Conservation (phyloP, 345 rosid genomes). For the Eucalyptus grandis region DNA sequence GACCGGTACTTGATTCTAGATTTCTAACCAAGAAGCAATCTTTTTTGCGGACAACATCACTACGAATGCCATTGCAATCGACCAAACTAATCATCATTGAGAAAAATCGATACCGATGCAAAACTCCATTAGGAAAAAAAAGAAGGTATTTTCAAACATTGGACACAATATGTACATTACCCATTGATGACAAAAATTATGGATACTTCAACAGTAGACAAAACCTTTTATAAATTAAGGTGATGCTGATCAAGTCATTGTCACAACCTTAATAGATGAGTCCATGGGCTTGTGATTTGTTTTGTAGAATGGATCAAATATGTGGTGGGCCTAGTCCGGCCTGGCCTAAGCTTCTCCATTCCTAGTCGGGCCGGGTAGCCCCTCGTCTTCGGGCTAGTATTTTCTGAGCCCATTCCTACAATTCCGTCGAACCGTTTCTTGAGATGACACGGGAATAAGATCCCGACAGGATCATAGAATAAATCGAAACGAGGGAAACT, state of each 20-base stretch:
- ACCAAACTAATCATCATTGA: not conserved
- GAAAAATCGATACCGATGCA: not conserved
- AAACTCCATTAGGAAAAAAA: not conserved
- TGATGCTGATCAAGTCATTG: not conserved
- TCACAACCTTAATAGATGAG: not conserved
- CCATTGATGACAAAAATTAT: not conserved
- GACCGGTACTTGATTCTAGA: not conserved
- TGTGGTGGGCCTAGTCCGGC: not conserved
- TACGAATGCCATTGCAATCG: fast-evolving
- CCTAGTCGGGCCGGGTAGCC: not conserved
- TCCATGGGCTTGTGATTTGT: not conserved
- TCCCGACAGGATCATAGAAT: not conserved
- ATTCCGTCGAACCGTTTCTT: not conserved
- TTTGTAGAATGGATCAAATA: not conserved
- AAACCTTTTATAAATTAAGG: not conserved
- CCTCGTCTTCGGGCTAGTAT: not conserved
- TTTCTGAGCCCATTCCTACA: not conserved
- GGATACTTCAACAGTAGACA: not conserved
- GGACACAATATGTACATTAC: not conserved
- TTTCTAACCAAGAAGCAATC: not conserved
- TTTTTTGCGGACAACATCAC: not conserved
- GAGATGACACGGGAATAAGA: not conserved
- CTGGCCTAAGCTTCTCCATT: not conserved
- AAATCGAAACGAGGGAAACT: not conserved
- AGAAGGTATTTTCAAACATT: not conserved